Evolutionary conservation across 75 land plant species (phyloP).

Genomic region (Picea sitchensis): DNA sequence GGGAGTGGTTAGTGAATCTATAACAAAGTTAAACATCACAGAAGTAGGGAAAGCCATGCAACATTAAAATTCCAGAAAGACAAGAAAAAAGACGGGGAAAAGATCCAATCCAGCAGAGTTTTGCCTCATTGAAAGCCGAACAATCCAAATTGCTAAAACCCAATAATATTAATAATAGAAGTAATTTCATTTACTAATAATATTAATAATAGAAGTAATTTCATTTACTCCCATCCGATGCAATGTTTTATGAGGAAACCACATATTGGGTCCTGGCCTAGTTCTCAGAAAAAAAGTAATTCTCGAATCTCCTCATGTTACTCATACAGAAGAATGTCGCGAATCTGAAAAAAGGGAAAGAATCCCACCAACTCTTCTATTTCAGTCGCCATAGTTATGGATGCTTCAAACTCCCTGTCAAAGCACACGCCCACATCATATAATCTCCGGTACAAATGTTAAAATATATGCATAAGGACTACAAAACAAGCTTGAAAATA

Average conservation of each 20-base stretch:
- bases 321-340: not conserved
- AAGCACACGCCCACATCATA: too few species aligned
- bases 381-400: slow-evolving; percentile 57
- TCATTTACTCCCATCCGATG: not conserved
- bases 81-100: too few species aligned
- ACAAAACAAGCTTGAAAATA: too few species aligned
- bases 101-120: too few species aligned
- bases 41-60: too few species aligned
- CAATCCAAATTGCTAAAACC: not conserved
- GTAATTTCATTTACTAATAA: not conserved
- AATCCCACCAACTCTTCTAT: slow-evolving; percentile 78
- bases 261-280: not conserved
- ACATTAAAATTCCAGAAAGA: too few species aligned
- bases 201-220: not conserved
- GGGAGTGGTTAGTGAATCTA: too few species aligned
- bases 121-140: not conserved
- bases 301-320: not conserved
- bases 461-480: too few species aligned
- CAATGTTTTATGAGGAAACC: not conserved
- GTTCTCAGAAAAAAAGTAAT: not conserved
- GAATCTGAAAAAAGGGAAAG: slow-evolving; percentile 6
- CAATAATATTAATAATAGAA: not conserved
- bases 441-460: too few species aligned
- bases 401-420: too few species aligned
- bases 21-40: too few species aligned